These are phyloP conservation scores for Microcos paniculata DNA, from an alignment of 345 rosid genomes.

Conservation along the genomic window DNA sequence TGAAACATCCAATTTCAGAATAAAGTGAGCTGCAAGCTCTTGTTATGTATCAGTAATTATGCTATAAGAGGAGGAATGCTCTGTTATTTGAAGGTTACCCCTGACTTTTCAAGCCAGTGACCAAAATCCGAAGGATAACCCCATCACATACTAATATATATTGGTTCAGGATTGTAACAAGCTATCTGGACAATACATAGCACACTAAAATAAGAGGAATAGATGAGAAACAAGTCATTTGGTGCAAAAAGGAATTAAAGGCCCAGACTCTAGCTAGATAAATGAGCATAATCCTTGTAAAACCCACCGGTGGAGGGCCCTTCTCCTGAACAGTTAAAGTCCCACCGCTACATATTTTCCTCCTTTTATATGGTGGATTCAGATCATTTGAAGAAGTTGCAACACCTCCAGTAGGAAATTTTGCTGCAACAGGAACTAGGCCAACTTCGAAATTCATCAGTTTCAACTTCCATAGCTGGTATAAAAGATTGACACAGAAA, in stretches of 20 bases:
- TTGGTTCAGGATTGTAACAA: neutral
- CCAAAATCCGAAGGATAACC: neutral
- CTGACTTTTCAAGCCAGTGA: neutral
- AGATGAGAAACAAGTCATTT: neutral
- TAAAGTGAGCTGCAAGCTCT: neutral
- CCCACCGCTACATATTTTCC: neutral
- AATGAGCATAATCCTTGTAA: neutral
- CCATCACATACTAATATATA: neutral
- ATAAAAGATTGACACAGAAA: neutral
- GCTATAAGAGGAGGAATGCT: neutral
- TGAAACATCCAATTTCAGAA: neutral
- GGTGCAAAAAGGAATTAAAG: neutral
- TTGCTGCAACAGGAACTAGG: neutral
- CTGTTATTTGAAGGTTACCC: neutral
- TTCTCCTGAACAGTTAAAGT: neutral
- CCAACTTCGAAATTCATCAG: neutral
- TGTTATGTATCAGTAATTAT: neutral
- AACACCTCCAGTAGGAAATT: neutral
- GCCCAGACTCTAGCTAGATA: neutral
- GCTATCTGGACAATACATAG: neutral
- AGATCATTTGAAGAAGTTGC: neutral
- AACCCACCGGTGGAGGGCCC: neutral
- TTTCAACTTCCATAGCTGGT: constrained; percentile 8
- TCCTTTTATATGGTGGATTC: neutral
- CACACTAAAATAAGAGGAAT: neutral